Base-by-base conservation (phyloP, 1,284 basidiomycete genomes). In the Ganoderma lingzhi region DNA sequence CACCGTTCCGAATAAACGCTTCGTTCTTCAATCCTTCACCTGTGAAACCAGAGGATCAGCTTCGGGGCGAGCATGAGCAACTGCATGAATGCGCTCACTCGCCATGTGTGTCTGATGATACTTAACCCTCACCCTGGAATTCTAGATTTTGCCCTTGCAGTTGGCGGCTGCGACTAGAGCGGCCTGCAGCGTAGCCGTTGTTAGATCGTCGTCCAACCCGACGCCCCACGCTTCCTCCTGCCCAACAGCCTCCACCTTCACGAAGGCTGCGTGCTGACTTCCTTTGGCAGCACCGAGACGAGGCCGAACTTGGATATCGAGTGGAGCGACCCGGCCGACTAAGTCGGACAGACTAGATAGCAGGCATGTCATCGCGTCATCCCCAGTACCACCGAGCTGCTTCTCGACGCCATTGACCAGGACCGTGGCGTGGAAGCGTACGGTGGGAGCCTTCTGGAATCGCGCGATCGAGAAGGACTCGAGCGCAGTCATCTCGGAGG, bases 121-220 rank as follows among this genome's bases (percentile, higher is more conserved):
- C 45, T 48, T 12, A 12, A 17, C 32, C 14, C 17, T 12, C 30
- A 19, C 32, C 2, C 53, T 15, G 17, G 2, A 53, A n/a, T 32
- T 23, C 9, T 48, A 28, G 37, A 35, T 32, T 15, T 32, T 48
- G 6, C 45, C 32, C 12, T n/a, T 17, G 23, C 67, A 64, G 41
- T 56, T 68, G 30, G 37, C 58, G 17, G 84, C 89, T 28, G 95
- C 93, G 67, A 86, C 88, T 75, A 96, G 81, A 30, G 95, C 89
- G 3, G 95, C 96, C 80, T 90, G 91, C 71, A 97, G 85, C 64
- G 93, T 92, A 67, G 93, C 94, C 15, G 89, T 89, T 2, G 95
- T 93, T 75, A 96, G 96, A 82, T 96, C 94, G 35, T 90, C 90
- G 76, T 96, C 93, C 6, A 86, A 85, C 17, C 88, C 86, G 23